Conservation (phyloP, 495 filamentous ascomycete species). For the Astrothelium macrocarpum region DNA sequence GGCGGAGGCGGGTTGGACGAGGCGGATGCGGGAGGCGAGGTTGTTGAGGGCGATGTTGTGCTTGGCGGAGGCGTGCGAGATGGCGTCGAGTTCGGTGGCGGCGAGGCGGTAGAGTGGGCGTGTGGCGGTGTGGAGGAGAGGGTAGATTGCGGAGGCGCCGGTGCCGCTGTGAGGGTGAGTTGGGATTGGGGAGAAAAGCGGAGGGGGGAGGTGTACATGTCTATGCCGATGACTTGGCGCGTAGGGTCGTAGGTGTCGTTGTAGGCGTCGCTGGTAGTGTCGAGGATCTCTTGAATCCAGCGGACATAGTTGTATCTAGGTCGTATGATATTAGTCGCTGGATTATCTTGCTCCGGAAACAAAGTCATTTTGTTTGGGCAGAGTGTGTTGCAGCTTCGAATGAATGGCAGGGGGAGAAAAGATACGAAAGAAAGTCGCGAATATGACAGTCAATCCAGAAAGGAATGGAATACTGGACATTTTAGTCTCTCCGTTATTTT, state of each 20-base stretch:
- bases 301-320: constrained; percentile 73
- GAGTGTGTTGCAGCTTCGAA: too few species aligned
- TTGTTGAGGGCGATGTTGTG: constrained; percentile 55
- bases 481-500: background rate
- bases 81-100: constrained; percentile 61
- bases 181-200: background rate
- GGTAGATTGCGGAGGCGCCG: constrained; percentile 85
- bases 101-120: constrained; percentile 49
- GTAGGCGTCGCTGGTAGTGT: constrained; percentile 52
- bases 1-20: constrained; percentile 43
- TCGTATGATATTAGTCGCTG: constrained; percentile 1
- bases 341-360: too few species aligned
- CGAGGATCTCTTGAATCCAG: constrained; percentile 80
- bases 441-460: too few species aligned
- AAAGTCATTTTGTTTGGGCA: background rate
- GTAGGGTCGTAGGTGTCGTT: constrained; percentile 46
- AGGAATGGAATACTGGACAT: background rate
- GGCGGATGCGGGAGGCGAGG: constrained; percentile 53
- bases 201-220: constrained; percentile 45
- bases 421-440: too few species aligned
- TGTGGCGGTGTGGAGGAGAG: constrained; percentile 64
- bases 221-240: constrained; percentile 59
- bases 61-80: constrained; percentile 54
- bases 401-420: too few species aligned
- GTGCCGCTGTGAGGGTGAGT: constrained; percentile 49